Evolutionary conservation across 1,284 basidiomycete species (phyloP), one percentile per base, ranked within the genome.

Genomic region (Irpex rosettiformis): DNA sequence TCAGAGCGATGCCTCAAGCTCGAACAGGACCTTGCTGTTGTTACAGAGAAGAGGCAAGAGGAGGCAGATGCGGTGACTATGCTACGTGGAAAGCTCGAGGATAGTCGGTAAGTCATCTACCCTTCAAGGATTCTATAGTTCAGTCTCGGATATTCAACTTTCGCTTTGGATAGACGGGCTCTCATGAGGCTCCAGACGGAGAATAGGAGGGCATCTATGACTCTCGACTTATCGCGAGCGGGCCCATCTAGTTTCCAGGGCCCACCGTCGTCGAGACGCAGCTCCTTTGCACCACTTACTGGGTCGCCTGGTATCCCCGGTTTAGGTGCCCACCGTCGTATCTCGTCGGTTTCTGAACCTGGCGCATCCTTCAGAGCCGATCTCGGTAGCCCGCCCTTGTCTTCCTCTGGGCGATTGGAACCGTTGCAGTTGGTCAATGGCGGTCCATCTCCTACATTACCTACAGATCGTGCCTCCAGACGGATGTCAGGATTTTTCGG

Each of bases 181-280:
- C 80, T 97, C 42, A 95, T 96, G 91, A 81, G 89, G n/a, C 78
- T 97, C 18, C 94, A 96, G 71, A 86, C 87, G 30, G 93, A 94
- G 70, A 88, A 79, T 66, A 81, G 89, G 63, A 78, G 75, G 58
- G 74, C 77, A 11, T 78, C 80, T 16, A 70, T 78, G 28, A 67
- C 78, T 4, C 68, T 88, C 48, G 89, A 91, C 67, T 64, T 85
- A 40, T 75, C 78, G 24, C 80, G 83, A 7, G 79, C 82, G 13
- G 74, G 76, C 60, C 62, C 68, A 54, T 71, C 70, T 66, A 33
- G 47, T 21, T 63, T 73, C 49, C 72, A 68, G 28, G 73, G 69
- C 57, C 71, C 85, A 1, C 73, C 79, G 1, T 78, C 85, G 3
- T 77, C 81, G 5, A 89, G 88, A 61, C 83, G 90, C 24, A 77